Percentiles rank a stretch among this genome's conserved stretches.
phyloP scores from a whole-genome alignment of 495 filamentous ascomycete genomes.

The Xylaria scruposa region DNA sequence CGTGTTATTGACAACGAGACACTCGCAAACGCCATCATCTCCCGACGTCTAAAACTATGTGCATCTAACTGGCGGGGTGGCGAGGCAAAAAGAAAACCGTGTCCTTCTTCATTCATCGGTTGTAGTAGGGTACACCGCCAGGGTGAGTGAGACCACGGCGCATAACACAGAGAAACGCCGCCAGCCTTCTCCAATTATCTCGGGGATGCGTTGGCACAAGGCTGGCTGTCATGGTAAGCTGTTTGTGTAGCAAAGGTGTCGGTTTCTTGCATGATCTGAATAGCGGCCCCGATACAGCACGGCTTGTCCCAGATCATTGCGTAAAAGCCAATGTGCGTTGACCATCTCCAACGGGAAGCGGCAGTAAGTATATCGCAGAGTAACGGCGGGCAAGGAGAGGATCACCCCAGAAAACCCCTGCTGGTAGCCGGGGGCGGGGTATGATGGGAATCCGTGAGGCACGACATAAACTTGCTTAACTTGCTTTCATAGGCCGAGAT shows the following conservation, averaged over 20 bases:
- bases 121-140: slow-evolving; percentile 4
- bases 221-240: slow-evolving; percentile 5
- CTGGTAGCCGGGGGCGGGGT: slow-evolving; percentile 4
- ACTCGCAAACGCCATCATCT: background rate
- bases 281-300: background rate
- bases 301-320: slow-evolving; percentile 22
- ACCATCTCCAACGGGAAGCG: slow-evolving; percentile 1
- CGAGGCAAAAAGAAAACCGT: background rate
- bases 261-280: background rate
- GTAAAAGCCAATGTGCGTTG: slow-evolving; percentile 14
- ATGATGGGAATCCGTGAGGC: slow-evolving; percentile 13
- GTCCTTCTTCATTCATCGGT: background rate
- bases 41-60: background rate
- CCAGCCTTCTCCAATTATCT: slow-evolving; percentile 12
- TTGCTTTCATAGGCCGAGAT: slow-evolving; percentile 9
- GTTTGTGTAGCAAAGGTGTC: slow-evolving; percentile 1
- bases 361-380: background rate
- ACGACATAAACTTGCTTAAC: background rate
- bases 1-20: background rate
- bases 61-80: background rate
- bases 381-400: background rate
- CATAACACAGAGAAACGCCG: background rate
- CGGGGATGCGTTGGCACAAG: slow-evolving; percentile 5
- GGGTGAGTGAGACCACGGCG: background rate
- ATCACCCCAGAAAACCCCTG: slow-evolving; percentile 14